Evolutionary conservation across 768 basidiomycete genomes (phyloP), one percentile per base, ranked within the genome.

Genomic region (Rhizopogon rudus): DNA sequence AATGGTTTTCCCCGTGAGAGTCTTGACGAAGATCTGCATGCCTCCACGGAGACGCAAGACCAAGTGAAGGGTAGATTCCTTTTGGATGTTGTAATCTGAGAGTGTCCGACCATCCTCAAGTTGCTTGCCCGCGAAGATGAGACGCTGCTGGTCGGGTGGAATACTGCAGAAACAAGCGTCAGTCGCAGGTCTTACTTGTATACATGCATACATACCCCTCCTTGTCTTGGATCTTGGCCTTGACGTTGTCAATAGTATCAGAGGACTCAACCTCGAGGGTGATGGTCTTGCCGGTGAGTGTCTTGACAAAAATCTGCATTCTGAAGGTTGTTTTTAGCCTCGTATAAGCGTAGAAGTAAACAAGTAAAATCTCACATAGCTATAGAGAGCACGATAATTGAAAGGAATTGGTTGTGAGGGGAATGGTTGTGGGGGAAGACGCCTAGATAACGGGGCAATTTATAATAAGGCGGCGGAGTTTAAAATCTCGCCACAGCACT

Each of bases 91-190:
- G 75, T 92, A 92, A 77, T 91, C 90, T 69, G 78, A 85, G 57
- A 92, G 84, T 56, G 88, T 95, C 70, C 93, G 87, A 60, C 94
- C 94, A 75, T 98, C 94, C 77, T 96, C 93, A 62, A 98, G 87
- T 76, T 95, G 93, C 78, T 97, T 95, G 65, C 93, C 94, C 56
- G 93, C 93, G 69, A 96, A 97, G 78, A 96, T 95, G 73, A 96
- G 75, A 63, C 93, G 91, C 75, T 95, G 92, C 74, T 92, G 91
- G 75, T 93, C 91, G 62, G 87, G 87, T 42, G 54, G 51, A 20
- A 54, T 53, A 52, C 54, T 52, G 25, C 28, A 50, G 14, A 13
- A 5, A 29, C 4, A 16, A 25, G 8, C 5, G 14, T 49, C 20
- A 49, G 14, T 3, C 1, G 4, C 1, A 3, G 3, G 3, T 37